Conservation (phyloP, 2,329 filamentous ascomycete species). For the Zymoseptoria tritici region DNA sequence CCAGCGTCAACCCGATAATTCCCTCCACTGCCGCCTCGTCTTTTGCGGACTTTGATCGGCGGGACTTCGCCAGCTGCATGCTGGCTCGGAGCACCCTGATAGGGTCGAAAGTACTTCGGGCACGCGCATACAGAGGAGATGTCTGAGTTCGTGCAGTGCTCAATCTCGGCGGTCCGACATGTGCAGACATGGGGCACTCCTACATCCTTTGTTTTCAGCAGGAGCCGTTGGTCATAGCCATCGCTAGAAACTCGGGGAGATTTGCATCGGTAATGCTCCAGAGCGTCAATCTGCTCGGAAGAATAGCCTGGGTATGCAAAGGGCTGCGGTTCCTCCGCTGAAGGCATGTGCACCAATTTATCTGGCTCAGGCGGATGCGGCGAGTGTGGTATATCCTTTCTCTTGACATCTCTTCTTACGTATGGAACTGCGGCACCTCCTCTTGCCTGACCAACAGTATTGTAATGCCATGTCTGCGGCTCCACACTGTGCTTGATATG, state of each 20-base stretch:
- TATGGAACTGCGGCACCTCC: background rate
- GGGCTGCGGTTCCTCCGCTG: slow-evolving; percentile 29
- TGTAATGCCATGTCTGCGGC: slow-evolving; percentile 2
- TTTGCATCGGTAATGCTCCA: slow-evolving; percentile 26
- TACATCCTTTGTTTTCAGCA: background rate
- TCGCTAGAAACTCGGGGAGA: slow-evolving; percentile 21
- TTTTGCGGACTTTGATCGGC: background rate
- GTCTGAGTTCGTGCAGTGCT: background rate
- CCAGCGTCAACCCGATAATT: too few species aligned
- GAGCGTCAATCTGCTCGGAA: slow-evolving; percentile 25
- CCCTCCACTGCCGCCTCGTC: background rate
- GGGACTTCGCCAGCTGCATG: background rate
- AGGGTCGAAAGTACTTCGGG: background rate
- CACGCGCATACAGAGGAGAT: background rate
- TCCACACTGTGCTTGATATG: slow-evolving; percentile 6
- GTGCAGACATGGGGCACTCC: background rate
- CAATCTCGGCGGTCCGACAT: background rate
- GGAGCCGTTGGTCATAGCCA: slow-evolving; percentile 19
- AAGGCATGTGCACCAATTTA: slow-evolving; percentile 30
- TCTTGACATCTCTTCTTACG: background rate
- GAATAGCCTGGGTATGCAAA: slow-evolving; percentile 25
- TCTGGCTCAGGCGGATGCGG: slow-evolving; percentile 15
- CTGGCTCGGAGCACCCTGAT: background rate
- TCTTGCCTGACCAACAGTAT: background rate
- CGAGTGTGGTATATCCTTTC: background rate